phyloP scores from a whole-genome alignment of 192 early-diverging fungal species.

The Hyaloraphidium curvatum region DNA sequence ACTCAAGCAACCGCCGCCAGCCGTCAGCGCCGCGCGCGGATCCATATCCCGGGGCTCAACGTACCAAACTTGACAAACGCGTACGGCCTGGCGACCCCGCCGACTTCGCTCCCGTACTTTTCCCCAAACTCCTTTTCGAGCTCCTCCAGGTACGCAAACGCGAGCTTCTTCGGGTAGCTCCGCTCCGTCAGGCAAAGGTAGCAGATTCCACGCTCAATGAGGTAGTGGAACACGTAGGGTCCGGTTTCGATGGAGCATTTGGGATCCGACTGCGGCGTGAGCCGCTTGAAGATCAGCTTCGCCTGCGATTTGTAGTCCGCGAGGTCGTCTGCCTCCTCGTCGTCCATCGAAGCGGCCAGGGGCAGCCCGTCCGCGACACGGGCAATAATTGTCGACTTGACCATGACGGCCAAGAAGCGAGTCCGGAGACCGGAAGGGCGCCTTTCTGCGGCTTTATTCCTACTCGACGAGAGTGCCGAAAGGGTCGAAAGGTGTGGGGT shows the following conservation, averaged over 20 bases:
- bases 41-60: no score
- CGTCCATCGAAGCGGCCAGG: constrained; percentile 88
- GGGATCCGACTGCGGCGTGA: constrained; percentile 66
- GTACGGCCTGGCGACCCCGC: constrained; percentile 74
- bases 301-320: constrained; percentile 86
- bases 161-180: constrained; percentile 76
- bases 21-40: no score
- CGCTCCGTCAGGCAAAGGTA: constrained; percentile 88
- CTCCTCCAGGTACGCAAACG: constrained; percentile 90
- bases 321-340: constrained; percentile 65
- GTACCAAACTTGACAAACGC: constrained; percentile 92
- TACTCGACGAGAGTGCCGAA: no score
- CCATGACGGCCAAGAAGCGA: no score
- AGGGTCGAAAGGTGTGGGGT: no score
- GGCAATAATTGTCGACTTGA: constrained; percentile 84
- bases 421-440: no score
- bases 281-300: constrained; percentile 76
- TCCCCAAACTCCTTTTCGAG: constrained; percentile 82
- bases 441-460: no score
- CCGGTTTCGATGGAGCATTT: constrained; percentile 90
- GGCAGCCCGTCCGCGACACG: constrained; percentile 83
- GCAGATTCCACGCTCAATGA: constrained; percentile 83
- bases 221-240: constrained; percentile 76
- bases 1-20: no score
- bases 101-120: constrained; percentile 80